Evolutionary conservation across 2,329 filamentous ascomycete species (phyloP).

Genomic region (Xylariaceae sp.): DNA sequence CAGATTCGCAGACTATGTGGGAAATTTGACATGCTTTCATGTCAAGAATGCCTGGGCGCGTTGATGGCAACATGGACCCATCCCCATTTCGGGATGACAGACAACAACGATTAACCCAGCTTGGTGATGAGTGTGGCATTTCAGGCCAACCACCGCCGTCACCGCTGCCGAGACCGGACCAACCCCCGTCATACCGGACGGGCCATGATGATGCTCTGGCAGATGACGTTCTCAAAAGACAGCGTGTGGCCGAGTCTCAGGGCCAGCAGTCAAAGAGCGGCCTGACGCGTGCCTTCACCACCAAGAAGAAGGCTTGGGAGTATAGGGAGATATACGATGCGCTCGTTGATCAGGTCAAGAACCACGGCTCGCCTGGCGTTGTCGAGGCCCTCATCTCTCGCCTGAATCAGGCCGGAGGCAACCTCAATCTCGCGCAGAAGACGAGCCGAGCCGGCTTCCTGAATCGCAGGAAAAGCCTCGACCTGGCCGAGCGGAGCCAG

Average conservation of each 20-base stretch:
- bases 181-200: constrained; percentile 35
- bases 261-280: constrained; percentile 30
- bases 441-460: constrained; percentile 42
- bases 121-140: constrained; percentile 45
- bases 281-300: constrained; percentile 37
- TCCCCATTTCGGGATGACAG: constrained; percentile 27
- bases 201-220: constrained; percentile 43
- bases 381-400: constrained; percentile 48
- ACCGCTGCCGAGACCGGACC: constrained; percentile 34
- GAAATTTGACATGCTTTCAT: too few species aligned
- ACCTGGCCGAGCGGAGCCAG: constrained; percentile 41
- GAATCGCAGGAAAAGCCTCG: constrained; percentile 41
- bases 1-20: too few species aligned
- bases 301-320: constrained; percentile 44
- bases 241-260: constrained; percentile 26
- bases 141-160: constrained; percentile 29
- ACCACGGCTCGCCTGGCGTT: constrained; percentile 43
- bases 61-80: constrained; percentile 16
- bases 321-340: constrained; percentile 45
- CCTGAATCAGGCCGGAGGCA: constrained; percentile 40
- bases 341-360: constrained; percentile 41
- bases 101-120: constrained; percentile 39
- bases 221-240: constrained; percentile 46
- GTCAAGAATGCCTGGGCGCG: not conserved
- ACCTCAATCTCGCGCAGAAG: constrained; percentile 37